Evolutionary conservation across 1,139 yeast species (phyloP), one percentile per base, ranked within the genome.

Genomic region (Spencermartinsiella ligniputridi): DNA sequence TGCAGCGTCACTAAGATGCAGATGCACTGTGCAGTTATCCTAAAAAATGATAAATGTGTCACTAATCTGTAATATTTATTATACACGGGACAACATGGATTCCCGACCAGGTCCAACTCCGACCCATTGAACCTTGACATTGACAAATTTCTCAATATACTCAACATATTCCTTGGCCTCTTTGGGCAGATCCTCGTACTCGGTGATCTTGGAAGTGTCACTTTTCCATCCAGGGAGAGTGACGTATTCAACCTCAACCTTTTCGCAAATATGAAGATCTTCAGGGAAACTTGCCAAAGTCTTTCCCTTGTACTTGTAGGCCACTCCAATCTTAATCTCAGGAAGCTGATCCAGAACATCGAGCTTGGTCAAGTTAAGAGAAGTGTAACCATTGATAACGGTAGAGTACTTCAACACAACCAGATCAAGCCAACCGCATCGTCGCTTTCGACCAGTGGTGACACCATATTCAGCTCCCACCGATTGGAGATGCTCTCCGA

Each of bases 351-450:
- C 98, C 62, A 92, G 78, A 42, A 92, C 96, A 63, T 92, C 98
- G 61, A 92, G 78, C 69, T 92, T 94, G 58, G 98, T 92, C 64
- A 94, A 83, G 75, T 92, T 92, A 64, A 92, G 77, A 46, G 86
- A 78, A 41, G 98, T 92, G 76, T 90, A 92, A 45, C 98, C 98
- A 63, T 92, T 92, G 68, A 92, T 88, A 63, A 81, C 68, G 49
- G 87, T 80, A 37, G 97, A 89, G 71, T 92, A 92, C 67, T 84
- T 86, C 68, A 92, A 74, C 34, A 94, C 96, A 27, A 92, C 98
- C 59, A 94, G 75, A 69, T 92, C 99, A 62, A 92, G 80, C 99
- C 99, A 92, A 45, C 99, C 99, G 68, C 98, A 94, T 72, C 99
- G 83, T 75, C 99, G 86, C 78, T 90, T 90, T 74, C 99, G 85